These are phyloP conservation scores for Fraxinus anomala DNA, from an alignment of 257 asterid species.

Conservation along the genomic window DNA sequence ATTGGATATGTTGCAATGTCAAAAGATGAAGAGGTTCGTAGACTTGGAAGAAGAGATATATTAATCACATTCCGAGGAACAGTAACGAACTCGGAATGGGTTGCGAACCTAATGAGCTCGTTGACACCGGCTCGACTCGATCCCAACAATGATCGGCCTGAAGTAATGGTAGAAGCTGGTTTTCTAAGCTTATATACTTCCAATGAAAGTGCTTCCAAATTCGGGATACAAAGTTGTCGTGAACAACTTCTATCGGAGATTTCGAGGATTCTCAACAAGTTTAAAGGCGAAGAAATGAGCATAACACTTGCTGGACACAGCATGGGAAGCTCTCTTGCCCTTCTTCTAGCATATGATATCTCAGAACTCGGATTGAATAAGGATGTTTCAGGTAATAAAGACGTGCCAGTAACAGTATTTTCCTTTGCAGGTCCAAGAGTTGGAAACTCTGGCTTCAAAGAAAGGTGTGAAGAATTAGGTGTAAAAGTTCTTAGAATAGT, in stretches of 20 bases:
- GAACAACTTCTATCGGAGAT: slow-evolving; percentile 68
- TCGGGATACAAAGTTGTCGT: slow-evolving; percentile 62
- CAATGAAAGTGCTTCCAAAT: slow-evolving; percentile 34
- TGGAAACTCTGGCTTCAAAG: slow-evolving; percentile 63
- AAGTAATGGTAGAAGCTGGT: slow-evolving; percentile 64
- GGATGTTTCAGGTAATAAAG: neutral
- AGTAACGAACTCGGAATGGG: slow-evolving; percentile 57
- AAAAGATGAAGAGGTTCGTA: slow-evolving; percentile 30
- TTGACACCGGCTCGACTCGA: slow-evolving; percentile 55
- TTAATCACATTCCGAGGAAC: slow-evolving; percentile 64
- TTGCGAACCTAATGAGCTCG: slow-evolving; percentile 63
- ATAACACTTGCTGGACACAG: slow-evolving; percentile 65
- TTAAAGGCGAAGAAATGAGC: slow-evolving; percentile 49
- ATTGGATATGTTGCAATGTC: slow-evolving; percentile 61
- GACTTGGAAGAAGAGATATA: slow-evolving; percentile 59
- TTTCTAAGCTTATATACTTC: slow-evolving; percentile 62
- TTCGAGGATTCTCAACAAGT: slow-evolving; percentile 42
- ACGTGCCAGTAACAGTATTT: slow-evolving; percentile 55
- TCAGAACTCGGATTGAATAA: slow-evolving; percentile 60
- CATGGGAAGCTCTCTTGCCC: slow-evolving; percentile 76
- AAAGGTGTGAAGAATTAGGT: slow-evolving; percentile 66
- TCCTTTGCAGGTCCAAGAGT: slow-evolving; percentile 83
- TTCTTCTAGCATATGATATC: slow-evolving; percentile 52
- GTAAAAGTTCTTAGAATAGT: slow-evolving; percentile 59
- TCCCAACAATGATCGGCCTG: slow-evolving; percentile 49